These are phyloP conservation scores for Aspergillus sclerotiicarbonarius DNA, from an alignment of 495 filamentous ascomycete genomes.

Conservation along the genomic window DNA sequence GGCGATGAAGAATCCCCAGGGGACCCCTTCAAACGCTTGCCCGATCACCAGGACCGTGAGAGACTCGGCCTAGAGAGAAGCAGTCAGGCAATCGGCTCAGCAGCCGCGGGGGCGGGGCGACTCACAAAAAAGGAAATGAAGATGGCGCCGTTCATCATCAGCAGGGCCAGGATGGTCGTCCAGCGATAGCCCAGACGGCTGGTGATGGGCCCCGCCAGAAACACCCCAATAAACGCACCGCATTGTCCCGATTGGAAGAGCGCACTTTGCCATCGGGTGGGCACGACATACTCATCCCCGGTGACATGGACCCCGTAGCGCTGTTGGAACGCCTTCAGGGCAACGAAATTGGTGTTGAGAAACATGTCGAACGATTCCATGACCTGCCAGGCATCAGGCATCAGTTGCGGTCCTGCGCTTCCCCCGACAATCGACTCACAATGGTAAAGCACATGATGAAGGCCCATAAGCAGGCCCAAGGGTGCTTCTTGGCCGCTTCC, in stretches of 20 bases:
- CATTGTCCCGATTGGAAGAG: slow-evolving; percentile 38
- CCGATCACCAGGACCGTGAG: slow-evolving; percentile 61
- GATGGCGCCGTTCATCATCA: slow-evolving; percentile 59
- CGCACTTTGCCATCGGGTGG: slow-evolving; percentile 36
- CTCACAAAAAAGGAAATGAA: slow-evolving; percentile 64
- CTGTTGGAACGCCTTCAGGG: slow-evolving; percentile 24
- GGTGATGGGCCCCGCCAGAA: slow-evolving; percentile 64
- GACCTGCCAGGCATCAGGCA: slow-evolving; percentile 18
- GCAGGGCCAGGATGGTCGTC: slow-evolving; percentile 60
- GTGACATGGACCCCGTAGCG: slow-evolving; percentile 24
- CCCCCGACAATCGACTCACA: slow-evolving; percentile 19
- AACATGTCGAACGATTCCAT: slow-evolving; percentile 45
- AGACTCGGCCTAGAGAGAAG: slow-evolving; percentile 41
- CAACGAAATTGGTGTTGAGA: slow-evolving; percentile 37
- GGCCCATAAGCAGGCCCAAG: slow-evolving; percentile 48
- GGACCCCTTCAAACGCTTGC: slow-evolving; percentile 68
- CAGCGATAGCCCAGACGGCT: slow-evolving; percentile 63
- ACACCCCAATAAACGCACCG: slow-evolving; percentile 66
- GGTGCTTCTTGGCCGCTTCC: slow-evolving; percentile 38
- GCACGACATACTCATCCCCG: slow-evolving; percentile 17
- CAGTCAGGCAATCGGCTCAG: not conserved
- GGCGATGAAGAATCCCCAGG: slow-evolving; percentile 74
- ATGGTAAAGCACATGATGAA: slow-evolving; percentile 44
- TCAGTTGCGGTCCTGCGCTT: slow-evolving; percentile 6
- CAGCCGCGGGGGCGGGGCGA: not conserved